phyloP scores from a whole-genome alignment of 106 monocot genomes.

The Acorus calamus region DNA sequence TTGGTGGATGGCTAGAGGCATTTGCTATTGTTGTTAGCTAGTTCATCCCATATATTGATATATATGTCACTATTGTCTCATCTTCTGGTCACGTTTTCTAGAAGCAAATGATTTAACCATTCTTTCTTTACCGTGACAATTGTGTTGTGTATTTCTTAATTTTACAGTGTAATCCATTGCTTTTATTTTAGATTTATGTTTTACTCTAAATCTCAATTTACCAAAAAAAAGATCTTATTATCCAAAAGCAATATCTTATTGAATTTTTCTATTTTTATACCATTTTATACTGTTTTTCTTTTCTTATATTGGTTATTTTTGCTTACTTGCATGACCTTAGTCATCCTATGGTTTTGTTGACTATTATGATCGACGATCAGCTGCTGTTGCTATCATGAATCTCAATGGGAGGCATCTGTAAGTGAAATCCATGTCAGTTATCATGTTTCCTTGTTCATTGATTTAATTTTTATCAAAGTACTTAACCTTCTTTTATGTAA shows the following conservation, averaged over 20 bases:
- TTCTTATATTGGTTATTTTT: not conserved
- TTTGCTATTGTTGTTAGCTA: too few relatives aligned
- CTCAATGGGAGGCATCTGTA: constrained; percentile 72
- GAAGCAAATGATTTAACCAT: too few relatives aligned
- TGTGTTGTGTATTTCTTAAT: too few relatives aligned
- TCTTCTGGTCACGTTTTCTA: too few relatives aligned
- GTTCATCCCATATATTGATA: too few relatives aligned
- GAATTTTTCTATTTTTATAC: not conserved
- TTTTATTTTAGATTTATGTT: too few relatives aligned
- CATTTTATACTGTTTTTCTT: not conserved
- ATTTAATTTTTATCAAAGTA: not conserved
- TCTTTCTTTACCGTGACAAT: too few relatives aligned
- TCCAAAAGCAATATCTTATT: not conserved
- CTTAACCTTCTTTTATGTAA: not conserved
- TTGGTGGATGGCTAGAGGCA: too few relatives aligned
- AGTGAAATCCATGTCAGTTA: constrained; percentile 5
- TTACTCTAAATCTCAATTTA: too few relatives aligned
- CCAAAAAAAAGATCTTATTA: too few relatives aligned
- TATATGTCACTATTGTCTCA: too few relatives aligned
- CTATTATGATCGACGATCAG: constrained; percentile 65
- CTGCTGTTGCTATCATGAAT: constrained; percentile 56
- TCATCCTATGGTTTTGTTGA: constrained; percentile 81
- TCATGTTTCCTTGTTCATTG: not conserved
- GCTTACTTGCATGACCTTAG: constrained; percentile 28
- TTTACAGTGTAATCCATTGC: too few relatives aligned